These are phyloP conservation scores for Nidularia sp. DNA, from an alignment of 768 basidiomycete genomes.

Conservation along the genomic window DNA sequence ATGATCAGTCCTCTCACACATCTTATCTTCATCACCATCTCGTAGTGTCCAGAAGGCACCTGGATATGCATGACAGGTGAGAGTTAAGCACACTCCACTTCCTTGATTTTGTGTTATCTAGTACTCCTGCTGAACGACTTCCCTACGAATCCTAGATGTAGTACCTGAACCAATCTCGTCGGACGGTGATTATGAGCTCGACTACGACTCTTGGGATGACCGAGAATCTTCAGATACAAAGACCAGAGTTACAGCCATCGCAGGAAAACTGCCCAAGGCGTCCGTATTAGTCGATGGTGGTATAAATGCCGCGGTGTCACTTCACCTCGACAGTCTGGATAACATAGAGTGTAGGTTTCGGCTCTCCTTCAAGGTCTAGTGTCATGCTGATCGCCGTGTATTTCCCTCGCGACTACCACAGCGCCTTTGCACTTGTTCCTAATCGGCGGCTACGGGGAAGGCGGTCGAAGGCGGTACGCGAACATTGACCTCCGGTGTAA, in stretches of 20 bases:
- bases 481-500: background rate
- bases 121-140: no score
- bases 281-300: slow-evolving; percentile 2
- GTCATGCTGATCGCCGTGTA: background rate
- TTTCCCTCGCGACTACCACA: background rate
- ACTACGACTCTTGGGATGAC: no score
- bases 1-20: background rate
- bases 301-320: slow-evolving; percentile 3
- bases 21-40: background rate
- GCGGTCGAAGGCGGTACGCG: slow-evolving; percentile 1
- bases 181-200: no score
- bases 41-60: slow-evolving; percentile 17
- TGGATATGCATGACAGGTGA: slow-evolving; percentile 25
- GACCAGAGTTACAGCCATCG: slow-evolving; percentile 3
- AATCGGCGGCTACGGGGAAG: background rate
- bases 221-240: no score
- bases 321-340: background rate
- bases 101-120: no score
- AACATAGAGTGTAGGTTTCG: background rate
- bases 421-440: slow-evolving; percentile 2
- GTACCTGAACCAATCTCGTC: no score
- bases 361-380: background rate
- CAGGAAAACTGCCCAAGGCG: slow-evolving; percentile 2
- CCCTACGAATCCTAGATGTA: no score
- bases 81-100: background rate